A percentile compares a stretch with the other conserved stretches of the same genome.
Conservation (phyloP, 2,329 filamentous ascomycete species). For the Aspergillus flavus region DNA sequence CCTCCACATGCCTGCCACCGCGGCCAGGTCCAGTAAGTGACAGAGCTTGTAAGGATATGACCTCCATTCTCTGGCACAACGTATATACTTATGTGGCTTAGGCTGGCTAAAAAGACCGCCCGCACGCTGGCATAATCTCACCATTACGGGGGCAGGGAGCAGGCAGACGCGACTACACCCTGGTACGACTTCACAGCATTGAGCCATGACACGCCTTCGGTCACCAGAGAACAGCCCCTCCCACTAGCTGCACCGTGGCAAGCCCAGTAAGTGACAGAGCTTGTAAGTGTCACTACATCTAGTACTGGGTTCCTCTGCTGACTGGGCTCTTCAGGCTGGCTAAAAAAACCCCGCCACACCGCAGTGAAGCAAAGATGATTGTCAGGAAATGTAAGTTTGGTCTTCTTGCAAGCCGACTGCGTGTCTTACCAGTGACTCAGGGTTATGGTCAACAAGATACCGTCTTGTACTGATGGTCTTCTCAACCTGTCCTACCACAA, state of each 20-base stretch:
- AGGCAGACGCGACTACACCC: not conserved
- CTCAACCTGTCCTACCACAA: not conserved
- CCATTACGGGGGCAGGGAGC: not conserved
- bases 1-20: constrained; percentile 5
- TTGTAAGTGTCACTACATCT: not conserved
- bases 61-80: not conserved
- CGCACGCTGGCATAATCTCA: constrained; percentile 3
- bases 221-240: not conserved
- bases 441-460: not conserved
- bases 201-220: not conserved
- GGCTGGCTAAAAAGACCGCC: constrained; percentile 15
- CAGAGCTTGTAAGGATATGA: constrained; percentile 17
- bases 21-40: constrained; percentile 21
- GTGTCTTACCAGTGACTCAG: not conserved
- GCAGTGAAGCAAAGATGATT: constrained; percentile 10
- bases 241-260: constrained; percentile 10
- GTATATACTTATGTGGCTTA: constrained; percentile 1
- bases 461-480: not conserved
- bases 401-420: not conserved
- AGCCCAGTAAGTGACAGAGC: constrained; percentile 24
- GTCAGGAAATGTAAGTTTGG: constrained; percentile 1
- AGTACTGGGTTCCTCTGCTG: not conserved
- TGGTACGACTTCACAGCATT: not conserved
- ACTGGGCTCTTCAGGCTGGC: constrained; percentile 8
- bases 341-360: constrained; percentile 8